phyloP scores from a whole-genome alignment of 2,329 filamentous ascomycete species.

The Phyllachora maydis region DNA sequence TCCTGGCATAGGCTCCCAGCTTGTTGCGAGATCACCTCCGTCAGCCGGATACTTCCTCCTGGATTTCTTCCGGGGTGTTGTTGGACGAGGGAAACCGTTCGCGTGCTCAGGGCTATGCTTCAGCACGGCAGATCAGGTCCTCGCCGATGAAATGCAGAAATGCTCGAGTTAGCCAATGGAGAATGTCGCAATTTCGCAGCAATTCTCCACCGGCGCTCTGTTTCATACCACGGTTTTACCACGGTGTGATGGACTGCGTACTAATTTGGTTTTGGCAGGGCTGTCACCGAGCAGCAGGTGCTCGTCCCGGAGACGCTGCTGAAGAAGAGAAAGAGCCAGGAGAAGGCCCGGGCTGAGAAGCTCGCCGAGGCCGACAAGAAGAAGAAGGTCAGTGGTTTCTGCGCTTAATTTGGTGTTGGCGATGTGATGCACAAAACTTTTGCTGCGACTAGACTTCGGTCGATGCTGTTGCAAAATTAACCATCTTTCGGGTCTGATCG shows the following conservation, averaged over 20 bases:
- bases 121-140: constrained; percentile 11
- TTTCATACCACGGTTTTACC: constrained; percentile 37
- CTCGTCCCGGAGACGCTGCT: constrained; percentile 97
- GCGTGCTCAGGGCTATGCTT: not conserved
- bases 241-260: constrained; percentile 53
- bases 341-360: constrained; percentile 92
- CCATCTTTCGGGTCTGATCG: constrained; percentile 99
- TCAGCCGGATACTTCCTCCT: constrained; percentile 24
- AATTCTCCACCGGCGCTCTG: constrained; percentile 80
- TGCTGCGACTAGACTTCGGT: constrained; percentile 86
- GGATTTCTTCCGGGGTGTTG: constrained; percentile 45
- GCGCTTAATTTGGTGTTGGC: constrained; percentile 9
- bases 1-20: constrained; percentile 7
- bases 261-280: constrained; percentile 59
- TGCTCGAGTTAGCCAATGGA: constrained; percentile 75
- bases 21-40: constrained; percentile 1
- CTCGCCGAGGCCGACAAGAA: constrained; percentile 62
- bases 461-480: constrained; percentile 96
- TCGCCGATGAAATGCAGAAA: constrained; percentile 39
- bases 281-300: constrained; percentile 87
- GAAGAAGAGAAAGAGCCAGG: constrained; percentile 99
- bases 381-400: constrained; percentile 57
- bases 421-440: constrained; percentile 78
- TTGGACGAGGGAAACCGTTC: constrained; percentile 40
- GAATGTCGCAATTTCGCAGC: constrained; percentile 83